These are phyloP conservation scores for Tuber microsphaerosporum DNA, from an alignment of 495 filamentous ascomycete genomes.

Conservation along the genomic window DNA sequence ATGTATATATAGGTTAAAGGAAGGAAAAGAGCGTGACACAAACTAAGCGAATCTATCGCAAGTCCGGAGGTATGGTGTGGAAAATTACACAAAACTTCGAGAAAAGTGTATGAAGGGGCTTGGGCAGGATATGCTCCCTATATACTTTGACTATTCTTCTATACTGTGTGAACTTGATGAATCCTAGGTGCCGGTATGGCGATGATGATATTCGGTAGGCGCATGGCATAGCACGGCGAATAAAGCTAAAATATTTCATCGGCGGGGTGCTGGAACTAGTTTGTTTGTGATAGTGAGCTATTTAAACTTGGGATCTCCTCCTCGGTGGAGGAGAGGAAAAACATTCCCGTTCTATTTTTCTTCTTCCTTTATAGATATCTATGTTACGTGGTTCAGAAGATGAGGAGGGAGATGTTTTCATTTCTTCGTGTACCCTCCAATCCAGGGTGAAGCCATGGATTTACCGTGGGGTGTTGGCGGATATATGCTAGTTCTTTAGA, in stretches of 20 bases:
- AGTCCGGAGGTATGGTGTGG: slow-evolving; percentile 1
- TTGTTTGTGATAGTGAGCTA: background rate
- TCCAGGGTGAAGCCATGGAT: background rate
- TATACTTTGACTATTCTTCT: slow-evolving; percentile 2
- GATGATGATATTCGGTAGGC: background rate
- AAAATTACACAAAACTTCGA: slow-evolving; percentile 12
- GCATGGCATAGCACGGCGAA: background rate
- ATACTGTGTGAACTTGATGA: background rate
- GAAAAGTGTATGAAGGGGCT: slow-evolving; percentile 11
- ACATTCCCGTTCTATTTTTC: background rate
- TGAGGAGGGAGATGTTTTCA: too few relatives aligned
- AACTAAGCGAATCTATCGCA: background rate
- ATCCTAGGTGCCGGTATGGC: background rate
- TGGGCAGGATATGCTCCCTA: slow-evolving; percentile 7
- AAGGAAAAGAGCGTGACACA: slow-evolving; percentile 17
- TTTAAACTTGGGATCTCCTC: background rate
- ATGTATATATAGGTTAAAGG: background rate
- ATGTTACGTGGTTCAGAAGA: background rate
- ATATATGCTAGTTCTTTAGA: background rate
- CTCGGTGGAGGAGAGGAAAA: background rate
- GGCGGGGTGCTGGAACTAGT: background rate
- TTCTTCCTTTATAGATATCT: background rate
- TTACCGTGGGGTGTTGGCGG: background rate
- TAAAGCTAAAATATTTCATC: background rate
- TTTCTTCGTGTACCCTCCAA: too few relatives aligned